These are phyloP conservation scores for Chalaropsis thielavioides DNA, from an alignment of 2,329 filamentous ascomycete species.

Conservation along the genomic window DNA sequence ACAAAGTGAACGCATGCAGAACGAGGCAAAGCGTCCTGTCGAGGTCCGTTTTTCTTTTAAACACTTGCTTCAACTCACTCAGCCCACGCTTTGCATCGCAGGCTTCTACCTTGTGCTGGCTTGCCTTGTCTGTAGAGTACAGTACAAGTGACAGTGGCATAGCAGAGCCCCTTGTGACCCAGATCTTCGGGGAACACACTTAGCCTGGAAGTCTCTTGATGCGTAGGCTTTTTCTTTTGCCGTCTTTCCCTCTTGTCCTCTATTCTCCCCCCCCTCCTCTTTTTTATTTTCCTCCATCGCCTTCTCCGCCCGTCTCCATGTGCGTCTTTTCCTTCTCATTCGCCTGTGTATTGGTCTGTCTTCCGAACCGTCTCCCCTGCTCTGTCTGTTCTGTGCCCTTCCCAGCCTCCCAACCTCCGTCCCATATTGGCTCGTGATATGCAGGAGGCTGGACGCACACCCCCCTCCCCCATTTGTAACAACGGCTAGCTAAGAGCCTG, in stretches of 20 bases:
- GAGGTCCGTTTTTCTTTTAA: neutral
- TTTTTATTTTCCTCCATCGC: neutral
- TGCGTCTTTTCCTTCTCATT: neutral
- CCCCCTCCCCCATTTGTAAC: neutral
- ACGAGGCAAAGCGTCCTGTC: neutral
- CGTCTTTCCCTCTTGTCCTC: neutral
- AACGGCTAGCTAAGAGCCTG: neutral
- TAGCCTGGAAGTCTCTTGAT: neutral
- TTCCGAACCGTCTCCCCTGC: neutral
- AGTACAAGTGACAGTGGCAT: neutral
- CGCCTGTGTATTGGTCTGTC: neutral
- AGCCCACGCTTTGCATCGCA: neutral
- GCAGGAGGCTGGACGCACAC: neutral
- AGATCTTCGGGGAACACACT: neutral
- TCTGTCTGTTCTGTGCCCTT: neutral
- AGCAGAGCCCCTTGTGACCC: neutral
- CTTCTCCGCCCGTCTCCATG: neutral
- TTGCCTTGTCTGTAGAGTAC: neutral
- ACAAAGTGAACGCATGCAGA: conserved; percentile 9
- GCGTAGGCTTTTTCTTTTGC: neutral
- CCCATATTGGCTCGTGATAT: conserved; percentile 9
- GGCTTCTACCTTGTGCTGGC: neutral
- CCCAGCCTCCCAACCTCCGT: conserved; percentile 3
- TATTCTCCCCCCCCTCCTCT: neutral
- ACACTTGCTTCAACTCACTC: neutral